These are phyloP conservation scores for Magnolia kwangsiensis DNA, from an alignment of 164 flowering plant species.

Conservation along the genomic window DNA sequence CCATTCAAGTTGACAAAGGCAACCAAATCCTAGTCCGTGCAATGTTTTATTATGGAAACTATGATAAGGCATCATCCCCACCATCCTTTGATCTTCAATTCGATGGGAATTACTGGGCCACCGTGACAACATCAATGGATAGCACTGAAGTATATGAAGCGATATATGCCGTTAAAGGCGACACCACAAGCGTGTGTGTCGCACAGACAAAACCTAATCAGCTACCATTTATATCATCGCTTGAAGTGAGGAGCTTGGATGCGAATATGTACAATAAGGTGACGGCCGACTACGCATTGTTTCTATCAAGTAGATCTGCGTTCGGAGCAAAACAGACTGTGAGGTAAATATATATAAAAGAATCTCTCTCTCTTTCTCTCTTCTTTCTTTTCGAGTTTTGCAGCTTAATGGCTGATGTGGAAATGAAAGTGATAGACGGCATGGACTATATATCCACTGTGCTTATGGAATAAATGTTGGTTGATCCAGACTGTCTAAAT, in stretches of 20 bases:
- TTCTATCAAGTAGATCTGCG: slow-evolving; percentile 20
- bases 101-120: slow-evolving; percentile 27
- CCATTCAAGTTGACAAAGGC: slow-evolving; percentile 5
- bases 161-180: slow-evolving; percentile 7
- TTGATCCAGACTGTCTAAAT: too few relatives aligned
- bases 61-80: slow-evolving; percentile 31
- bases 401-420: too few relatives aligned
- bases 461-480: too few relatives aligned
- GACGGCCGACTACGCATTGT: slow-evolving; percentile 18
- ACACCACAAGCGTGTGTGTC: slow-evolving; percentile 10
- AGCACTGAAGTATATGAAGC: slow-evolving; percentile 2
- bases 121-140: not conserved
- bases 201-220: slow-evolving; percentile 33
- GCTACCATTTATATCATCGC: slow-evolving; percentile 41
- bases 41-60: slow-evolving; percentile 38
- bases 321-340: slow-evolving; percentile 17
- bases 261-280: slow-evolving; percentile 21
- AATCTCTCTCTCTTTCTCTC: not conserved
- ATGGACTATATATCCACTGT: too few relatives aligned
- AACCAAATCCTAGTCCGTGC: slow-evolving; percentile 27
- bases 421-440: too few relatives aligned
- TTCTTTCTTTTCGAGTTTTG: not conserved
- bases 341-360: slow-evolving; percentile 16
- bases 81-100: slow-evolving; percentile 34
- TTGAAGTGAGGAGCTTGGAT: slow-evolving; percentile 32